phyloP scores from a whole-genome alignment of 257 asterid species.

The Osmanthus fragrans region DNA sequence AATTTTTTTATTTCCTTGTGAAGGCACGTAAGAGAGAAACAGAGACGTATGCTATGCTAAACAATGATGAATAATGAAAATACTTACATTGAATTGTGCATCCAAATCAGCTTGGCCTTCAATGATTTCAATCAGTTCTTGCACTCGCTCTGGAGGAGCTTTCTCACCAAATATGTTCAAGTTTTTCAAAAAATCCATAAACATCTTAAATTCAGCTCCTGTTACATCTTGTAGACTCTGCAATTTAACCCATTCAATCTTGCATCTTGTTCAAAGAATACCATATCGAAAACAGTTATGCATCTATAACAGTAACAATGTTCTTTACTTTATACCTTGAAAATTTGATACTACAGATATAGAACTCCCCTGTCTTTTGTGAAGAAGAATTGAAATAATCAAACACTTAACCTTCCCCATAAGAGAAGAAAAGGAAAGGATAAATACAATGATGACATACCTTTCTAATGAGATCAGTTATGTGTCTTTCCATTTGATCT shows the following conservation, averaged over 20 bases:
- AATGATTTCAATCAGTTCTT: slow-evolving; percentile 80
- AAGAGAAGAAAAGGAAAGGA: slow-evolving; percentile 2
- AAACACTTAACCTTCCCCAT: slow-evolving; percentile 7
- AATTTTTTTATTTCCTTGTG: neutral
- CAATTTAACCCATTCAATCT: slow-evolving; percentile 31
- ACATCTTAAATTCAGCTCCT: slow-evolving; percentile 89
- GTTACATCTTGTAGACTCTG: slow-evolving; percentile 97
- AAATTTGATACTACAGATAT: neutral
- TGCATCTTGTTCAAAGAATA: slow-evolving; percentile 19
- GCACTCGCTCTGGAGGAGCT: slow-evolving; percentile 73
- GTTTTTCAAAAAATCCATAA: slow-evolving; percentile 79
- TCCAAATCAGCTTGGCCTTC: slow-evolving; percentile 94
- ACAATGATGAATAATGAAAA: neutral
- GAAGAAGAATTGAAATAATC: neutral
- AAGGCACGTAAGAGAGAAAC: neutral
- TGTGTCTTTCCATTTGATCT: slow-evolving; percentile 93
- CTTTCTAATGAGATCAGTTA: slow-evolving; percentile 78
- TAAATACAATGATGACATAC: slow-evolving; percentile 31
- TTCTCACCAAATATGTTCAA: slow-evolving; percentile 76
- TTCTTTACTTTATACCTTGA: slow-evolving; percentile 9
- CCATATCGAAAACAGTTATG: neutral
- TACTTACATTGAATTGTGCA: slow-evolving; percentile 75
- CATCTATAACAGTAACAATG: slow-evolving; percentile 1
- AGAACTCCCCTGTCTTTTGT: slow-evolving; percentile 31
- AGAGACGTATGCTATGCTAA: neutral